Evolutionary conservation across 805 yeast species (phyloP), one percentile per base, ranked within the genome.

Genomic region (Tetrapisispora namnaoensis): DNA sequence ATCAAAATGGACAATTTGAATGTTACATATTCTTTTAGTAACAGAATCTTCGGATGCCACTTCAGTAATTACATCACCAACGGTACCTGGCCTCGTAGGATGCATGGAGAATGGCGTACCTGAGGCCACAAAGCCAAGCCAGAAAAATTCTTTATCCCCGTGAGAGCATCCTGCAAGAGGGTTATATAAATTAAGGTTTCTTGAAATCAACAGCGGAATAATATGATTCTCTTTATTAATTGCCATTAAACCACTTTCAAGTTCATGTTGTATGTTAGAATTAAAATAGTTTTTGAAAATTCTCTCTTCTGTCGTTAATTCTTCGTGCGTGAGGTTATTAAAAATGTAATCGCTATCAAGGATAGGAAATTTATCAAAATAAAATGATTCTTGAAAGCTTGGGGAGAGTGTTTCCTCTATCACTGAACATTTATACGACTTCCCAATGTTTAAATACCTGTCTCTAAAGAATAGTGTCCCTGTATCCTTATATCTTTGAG

Each of bases 81-180:
- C 40, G 11, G 54, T 53, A n/a, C 54, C 57, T 9, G 57, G 50
- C 24, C 50, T 44, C 1, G 48, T 46, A 18, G 45, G 40, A 37
- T 55, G 45, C 13, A 56, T 50, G 5, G 54, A 38, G 39, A 46
- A 56, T 9, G 77, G 79, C 55, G 80, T 79, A 11, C 86, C 82
- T 41, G 76, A 70, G 37, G 75, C 67, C 41, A 76, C 71, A 58
- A 80, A 74, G 0, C 83, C 85, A 28, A 83, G 61, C 89, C 90
- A 83, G 55, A 81, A 78, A 59, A 80, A 71, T 60, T 83, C 90
- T 56, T 83, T 83, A 53, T 83, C 90, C 37, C 88, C 88, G 72
- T 82, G 82, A 18, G 80, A 72, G 17, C 81, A 75, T 1, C 76
- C 70, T 0, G 72, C 64, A 22, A 73, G 67, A 24, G 74, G 61